Conservation (phyloP, 306 rosid species). For the Prunus campanulata region DNA sequence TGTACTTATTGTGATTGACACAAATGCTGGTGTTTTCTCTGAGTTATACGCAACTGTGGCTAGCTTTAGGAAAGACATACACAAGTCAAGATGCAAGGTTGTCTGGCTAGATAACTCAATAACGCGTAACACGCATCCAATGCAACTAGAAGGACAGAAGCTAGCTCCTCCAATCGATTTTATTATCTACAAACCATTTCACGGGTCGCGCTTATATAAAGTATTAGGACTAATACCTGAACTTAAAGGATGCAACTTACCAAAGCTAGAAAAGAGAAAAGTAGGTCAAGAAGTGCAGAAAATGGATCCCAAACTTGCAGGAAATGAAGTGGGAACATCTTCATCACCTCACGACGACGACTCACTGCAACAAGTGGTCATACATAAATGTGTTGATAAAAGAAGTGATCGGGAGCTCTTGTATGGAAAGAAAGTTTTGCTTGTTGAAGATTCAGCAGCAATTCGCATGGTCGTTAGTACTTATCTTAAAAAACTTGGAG, state of each 20-base stretch:
- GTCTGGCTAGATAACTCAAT: conserved; percentile 59
- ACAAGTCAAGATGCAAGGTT: conserved; percentile 39
- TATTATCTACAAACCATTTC: conserved; percentile 57
- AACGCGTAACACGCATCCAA: conserved; percentile 9
- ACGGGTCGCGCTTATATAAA: conserved; percentile 47
- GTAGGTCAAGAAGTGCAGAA: neutral
- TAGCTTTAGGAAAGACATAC: conserved; percentile 23
- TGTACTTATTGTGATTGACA: conserved; percentile 31
- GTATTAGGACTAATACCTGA: conserved; percentile 29
- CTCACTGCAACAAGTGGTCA: neutral
- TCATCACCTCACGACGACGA: neutral
- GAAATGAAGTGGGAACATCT: neutral
- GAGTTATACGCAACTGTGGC: conserved; percentile 21
- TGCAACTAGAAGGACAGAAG: conserved; percentile 17
- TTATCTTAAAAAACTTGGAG: conserved; percentile 44
- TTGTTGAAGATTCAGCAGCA: conserved; percentile 43
- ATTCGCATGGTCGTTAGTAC: conserved; percentile 24
- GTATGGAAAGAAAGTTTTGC: conserved; percentile 46
- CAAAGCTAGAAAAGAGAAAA: neutral
- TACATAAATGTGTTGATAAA: neutral
- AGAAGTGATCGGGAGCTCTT: conserved; percentile 24
- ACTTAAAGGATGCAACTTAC: conserved; percentile 4
- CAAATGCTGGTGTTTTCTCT: conserved; percentile 15
- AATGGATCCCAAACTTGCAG: neutral
- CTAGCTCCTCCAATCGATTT: conserved; percentile 36